These are phyloP conservation scores for Sequoiadendron giganteum DNA, from an alignment of 75 land plant species.

Conservation along the genomic window DNA sequence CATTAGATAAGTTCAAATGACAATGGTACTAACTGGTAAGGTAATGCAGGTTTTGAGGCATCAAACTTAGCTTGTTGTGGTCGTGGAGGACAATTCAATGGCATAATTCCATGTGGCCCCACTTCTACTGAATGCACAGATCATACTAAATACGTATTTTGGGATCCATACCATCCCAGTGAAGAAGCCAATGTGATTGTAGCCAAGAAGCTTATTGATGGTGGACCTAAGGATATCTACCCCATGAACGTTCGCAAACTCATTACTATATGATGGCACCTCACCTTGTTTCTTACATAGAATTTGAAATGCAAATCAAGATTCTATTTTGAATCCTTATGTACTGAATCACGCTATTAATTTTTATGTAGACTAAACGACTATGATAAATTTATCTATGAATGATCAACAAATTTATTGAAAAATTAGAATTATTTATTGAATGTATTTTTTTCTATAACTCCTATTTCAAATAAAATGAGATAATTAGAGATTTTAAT, in stretches of 20 bases:
- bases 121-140: slow-evolving; percentile 50
- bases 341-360: background rate
- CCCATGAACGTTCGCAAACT: slow-evolving; percentile 72
- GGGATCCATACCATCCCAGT: slow-evolving; percentile 90
- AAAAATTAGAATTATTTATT: too few relatives aligned
- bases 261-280: background rate
- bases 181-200: slow-evolving; percentile 72
- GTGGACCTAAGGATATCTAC: slow-evolving; percentile 49
- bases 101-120: slow-evolving; percentile 76
- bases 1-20: background rate
- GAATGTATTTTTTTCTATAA: too few relatives aligned
- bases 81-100: slow-evolving; percentile 61
- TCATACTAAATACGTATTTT: slow-evolving; percentile 56
- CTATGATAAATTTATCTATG: too few relatives aligned
- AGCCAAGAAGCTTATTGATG: slow-evolving; percentile 52
- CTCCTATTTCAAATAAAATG: too few relatives aligned
- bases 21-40: background rate
- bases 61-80: slow-evolving; percentile 72
- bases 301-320: background rate
- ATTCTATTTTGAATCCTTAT: too few relatives aligned
- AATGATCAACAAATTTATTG: too few relatives aligned
- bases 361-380: too few relatives aligned
- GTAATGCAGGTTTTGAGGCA: slow-evolving; percentile 43
- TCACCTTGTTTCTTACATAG: background rate
- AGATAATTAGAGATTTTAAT: too few relatives aligned